phyloP scores from a whole-genome alignment of 306 rosid species.

The Gynostemma pentaphyllum region DNA sequence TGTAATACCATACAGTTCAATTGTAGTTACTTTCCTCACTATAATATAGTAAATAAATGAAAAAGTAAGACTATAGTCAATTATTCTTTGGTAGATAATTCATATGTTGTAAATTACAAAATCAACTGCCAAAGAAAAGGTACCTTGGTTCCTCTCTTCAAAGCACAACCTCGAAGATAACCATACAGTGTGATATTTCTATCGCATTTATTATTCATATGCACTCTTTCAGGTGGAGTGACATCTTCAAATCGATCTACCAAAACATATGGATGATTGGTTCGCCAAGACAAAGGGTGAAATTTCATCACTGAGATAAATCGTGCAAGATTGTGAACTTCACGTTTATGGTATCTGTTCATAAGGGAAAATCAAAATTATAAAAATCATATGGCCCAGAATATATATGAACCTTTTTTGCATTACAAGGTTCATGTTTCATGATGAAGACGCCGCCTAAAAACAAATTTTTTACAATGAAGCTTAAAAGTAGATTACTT shows the following conservation, averaged over 20 bases:
- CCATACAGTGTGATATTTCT: conserved; percentile 84
- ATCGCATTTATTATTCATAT: conserved; percentile 57
- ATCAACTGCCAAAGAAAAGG: conserved; percentile 3
- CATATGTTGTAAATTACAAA: no score
- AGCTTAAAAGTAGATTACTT: conserved; percentile 23
- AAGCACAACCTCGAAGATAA: conserved; percentile 81
- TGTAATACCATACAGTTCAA: background rate
- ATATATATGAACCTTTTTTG: background rate
- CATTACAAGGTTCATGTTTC: background rate
- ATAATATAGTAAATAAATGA: background rate
- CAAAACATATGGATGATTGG: conserved; percentile 79
- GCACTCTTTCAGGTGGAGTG: conserved; percentile 75
- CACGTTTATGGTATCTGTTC: conserved; percentile 75
- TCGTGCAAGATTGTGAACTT: conserved; percentile 84
- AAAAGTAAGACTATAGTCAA: background rate
- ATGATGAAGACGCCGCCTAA: background rate
- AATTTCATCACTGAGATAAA: conserved; percentile 94
- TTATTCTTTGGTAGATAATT: background rate
- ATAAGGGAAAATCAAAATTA: conserved; percentile 4
- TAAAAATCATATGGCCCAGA: background rate
- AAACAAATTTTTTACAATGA: background rate
- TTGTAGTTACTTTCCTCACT: background rate
- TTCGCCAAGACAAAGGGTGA: conserved; percentile 84
- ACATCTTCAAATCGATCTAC: conserved; percentile 93
- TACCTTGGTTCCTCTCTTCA: conserved; percentile 84